These are phyloP conservation scores for Paramecium sonneborni DNA, from an alignment of 73 alveolate genomes.

Conservation along the genomic window DNA sequence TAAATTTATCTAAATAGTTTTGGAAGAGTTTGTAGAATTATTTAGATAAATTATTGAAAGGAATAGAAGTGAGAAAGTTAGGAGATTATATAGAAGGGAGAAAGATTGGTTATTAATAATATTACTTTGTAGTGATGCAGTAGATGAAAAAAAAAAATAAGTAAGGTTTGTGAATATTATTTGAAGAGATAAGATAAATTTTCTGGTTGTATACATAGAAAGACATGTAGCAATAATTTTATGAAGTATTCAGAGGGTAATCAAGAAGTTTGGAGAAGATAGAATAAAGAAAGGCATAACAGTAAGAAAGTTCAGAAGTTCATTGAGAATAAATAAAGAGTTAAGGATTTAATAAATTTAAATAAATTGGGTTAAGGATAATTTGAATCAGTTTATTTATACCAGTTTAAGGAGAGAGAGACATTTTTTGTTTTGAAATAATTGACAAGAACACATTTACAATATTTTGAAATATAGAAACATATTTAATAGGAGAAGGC, in stretches of 20 bases:
- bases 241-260: conserved; percentile 67
- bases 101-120: conserved; percentile 47
- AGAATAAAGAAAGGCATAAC: conserved; percentile 68
- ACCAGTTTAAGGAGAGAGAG: conserved; percentile 64
- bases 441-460: conserved; percentile 76
- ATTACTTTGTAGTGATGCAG: conserved; percentile 55
- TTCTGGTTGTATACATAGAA: neutral
- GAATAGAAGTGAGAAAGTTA: conserved; percentile 23
- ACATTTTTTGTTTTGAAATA: conserved; percentile 78
- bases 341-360: conserved; percentile 68
- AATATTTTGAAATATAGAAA: conserved; percentile 67
- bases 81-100: conserved; percentile 57
- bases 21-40: neutral
- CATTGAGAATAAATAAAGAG: neutral
- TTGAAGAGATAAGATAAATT: neutral
- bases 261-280: conserved; percentile 61
- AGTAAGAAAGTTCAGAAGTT: neutral
- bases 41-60: conserved; percentile 62
- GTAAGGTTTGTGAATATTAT: neutral
- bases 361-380: conserved; percentile 79
- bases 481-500: conserved; percentile 71
- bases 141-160: neutral
- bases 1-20: conserved; percentile 58
- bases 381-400: conserved; percentile 82
- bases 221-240: conserved; percentile 49